Evolutionary conservation across 2,329 filamentous ascomycete species (phyloP).

Genomic region (Nakataea oryzae): DNA sequence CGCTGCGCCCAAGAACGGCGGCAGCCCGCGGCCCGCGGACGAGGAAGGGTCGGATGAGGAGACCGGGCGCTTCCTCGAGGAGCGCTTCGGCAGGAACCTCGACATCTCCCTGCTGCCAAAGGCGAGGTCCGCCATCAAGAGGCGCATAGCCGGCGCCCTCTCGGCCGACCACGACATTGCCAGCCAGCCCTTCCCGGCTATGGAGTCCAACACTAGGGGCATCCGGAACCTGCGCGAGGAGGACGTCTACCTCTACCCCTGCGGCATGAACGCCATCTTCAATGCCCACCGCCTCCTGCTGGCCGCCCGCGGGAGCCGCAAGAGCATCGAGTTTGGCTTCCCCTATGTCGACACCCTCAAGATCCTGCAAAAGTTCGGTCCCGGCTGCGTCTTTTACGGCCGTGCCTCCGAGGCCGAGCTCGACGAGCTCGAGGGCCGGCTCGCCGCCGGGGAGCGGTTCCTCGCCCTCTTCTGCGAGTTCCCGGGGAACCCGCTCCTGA

Average conservation of each 20-base stretch:
- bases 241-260: conserved; percentile 82
- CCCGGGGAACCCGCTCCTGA: conserved; percentile 81
- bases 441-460: conserved; percentile 64
- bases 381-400: conserved; percentile 82
- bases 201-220: conserved; percentile 38
- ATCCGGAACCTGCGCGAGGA: conserved; percentile 63
- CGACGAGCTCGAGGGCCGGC: conserved; percentile 66
- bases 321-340: conserved; percentile 91
- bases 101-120: conserved; percentile 68
- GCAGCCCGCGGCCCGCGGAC: neutral
- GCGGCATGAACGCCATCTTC: conserved; percentile 93
- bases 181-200: conserved; percentile 21
- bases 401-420: conserved; percentile 67
- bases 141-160: conserved; percentile 80
- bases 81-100: conserved; percentile 87
- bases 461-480: conserved; percentile 90
- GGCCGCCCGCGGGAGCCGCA: conserved; percentile 45
- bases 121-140: conserved; percentile 75
- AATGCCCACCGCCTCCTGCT: conserved; percentile 71
- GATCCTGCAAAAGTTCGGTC: conserved; percentile 87
- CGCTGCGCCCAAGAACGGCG: neutral
- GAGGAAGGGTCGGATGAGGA: conserved; percentile 36
- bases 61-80: conserved; percentile 75
- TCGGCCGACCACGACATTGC: conserved; percentile 58
- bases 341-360: conserved; percentile 96